phyloP scores from a whole-genome alignment of 139 green algal species.

The Chlorokybus atmophyticus region DNA sequence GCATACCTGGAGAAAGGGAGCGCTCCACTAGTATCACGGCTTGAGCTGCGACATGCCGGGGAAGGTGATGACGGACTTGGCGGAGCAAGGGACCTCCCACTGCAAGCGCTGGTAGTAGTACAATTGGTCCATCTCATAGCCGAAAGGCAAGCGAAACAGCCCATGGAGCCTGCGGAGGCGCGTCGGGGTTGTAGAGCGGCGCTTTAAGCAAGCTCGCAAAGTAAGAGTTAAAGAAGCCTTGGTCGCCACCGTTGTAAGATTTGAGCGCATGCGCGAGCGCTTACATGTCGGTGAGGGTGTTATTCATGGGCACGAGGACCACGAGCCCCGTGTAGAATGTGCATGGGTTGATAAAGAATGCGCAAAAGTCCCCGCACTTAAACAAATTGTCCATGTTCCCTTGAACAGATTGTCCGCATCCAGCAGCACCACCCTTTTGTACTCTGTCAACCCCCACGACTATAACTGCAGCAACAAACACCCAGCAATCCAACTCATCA shows the following conservation, averaged over 20 bases:
- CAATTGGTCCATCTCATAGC: slow-evolving; percentile 24
- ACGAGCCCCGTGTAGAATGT: slow-evolving; percentile 18
- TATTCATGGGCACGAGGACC: slow-evolving; percentile 12
- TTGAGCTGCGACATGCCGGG: slow-evolving; percentile 11
- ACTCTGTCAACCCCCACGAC: slow-evolving; percentile 16
- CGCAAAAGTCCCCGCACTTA: slow-evolving; percentile 21
- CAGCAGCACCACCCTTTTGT: slow-evolving; percentile 20
- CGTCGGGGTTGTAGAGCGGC: slow-evolving; percentile 7
- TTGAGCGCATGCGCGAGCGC: background rate
- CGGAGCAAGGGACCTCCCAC: slow-evolving; percentile 14
- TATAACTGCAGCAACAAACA: no score
- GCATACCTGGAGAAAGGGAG: slow-evolving; percentile 8
- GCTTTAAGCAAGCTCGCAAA: slow-evolving; percentile 5
- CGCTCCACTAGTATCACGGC: slow-evolving; percentile 30
- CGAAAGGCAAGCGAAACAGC: slow-evolving; percentile 10
- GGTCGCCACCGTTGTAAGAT: slow-evolving; percentile 14
- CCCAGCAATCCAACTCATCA: no score
- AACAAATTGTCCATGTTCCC: slow-evolving; percentile 22
- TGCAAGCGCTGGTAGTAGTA: slow-evolving; percentile 13
- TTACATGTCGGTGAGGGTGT: slow-evolving; percentile 16
- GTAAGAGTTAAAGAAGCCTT: slow-evolving; percentile 20
- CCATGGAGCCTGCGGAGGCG: no score
- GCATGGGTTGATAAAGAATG: slow-evolving; percentile 21
- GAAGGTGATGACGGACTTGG: slow-evolving; percentile 23
- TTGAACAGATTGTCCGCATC: slow-evolving; percentile 19